A percentile compares a stretch with the other conserved stretches of the same genome.
phyloP scores from a whole-genome alignment of 495 filamentous ascomycete species.

The Tuber microsphaerosporum region DNA sequence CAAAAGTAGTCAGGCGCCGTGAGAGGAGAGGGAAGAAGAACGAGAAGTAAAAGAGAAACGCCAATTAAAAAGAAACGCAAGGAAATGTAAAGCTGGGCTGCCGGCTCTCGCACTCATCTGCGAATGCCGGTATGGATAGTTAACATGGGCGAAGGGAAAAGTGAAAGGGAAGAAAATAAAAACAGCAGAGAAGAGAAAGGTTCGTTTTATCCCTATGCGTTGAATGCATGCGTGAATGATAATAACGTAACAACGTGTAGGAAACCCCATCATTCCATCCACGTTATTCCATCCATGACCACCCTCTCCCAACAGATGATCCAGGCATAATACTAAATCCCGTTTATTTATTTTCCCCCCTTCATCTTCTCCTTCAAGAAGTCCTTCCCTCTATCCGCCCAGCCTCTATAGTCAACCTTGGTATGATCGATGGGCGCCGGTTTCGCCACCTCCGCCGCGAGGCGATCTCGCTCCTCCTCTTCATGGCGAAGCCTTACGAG shows the following conservation, averaged over 20 bases:
- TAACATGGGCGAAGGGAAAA: not conserved
- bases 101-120: not conserved
- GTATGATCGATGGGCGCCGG: constrained; percentile 20
- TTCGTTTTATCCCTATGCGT: not conserved
- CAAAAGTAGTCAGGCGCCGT: not conserved
- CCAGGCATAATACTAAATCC: not conserved
- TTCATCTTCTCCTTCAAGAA: constrained; percentile 49
- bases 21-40: not conserved
- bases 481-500: constrained; percentile 39
- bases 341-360: constrained; percentile 16
- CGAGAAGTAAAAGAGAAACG: not conserved
- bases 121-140: not conserved
- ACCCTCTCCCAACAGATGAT: not conserved
- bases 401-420: constrained; percentile 40
- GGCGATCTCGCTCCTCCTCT: constrained; percentile 43
- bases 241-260: not conserved
- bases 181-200: not conserved
- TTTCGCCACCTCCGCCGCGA: constrained; percentile 21
- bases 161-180: not conserved
- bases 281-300: not conserved
- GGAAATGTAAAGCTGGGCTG: not conserved
- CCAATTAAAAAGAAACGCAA: too few relatives aligned
- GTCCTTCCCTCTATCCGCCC: constrained; percentile 53
- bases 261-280: not conserved
- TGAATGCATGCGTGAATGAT: not conserved